Evolutionary conservation across 2,329 filamentous ascomycete genomes (phyloP), one percentile per base, ranked within the genome.

Genomic region (Bimuria novae-zelandiae): DNA sequence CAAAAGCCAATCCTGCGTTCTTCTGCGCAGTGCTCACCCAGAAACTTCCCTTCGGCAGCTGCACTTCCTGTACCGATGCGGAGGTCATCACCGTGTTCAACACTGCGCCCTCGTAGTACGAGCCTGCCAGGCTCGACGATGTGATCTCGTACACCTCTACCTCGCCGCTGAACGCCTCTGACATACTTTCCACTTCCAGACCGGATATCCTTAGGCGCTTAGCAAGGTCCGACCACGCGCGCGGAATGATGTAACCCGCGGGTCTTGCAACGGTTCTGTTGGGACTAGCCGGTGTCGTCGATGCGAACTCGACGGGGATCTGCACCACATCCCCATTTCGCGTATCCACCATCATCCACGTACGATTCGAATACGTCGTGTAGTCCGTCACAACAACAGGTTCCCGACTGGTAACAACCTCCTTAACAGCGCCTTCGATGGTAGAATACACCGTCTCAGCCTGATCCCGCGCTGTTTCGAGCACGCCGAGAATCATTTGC

Each of bases 131-230:
- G 1, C 45, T 53, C 1, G 65, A 59, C 1, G 65, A 67, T 0
- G 68, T 70, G 45, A 75, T 70, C 33, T 70, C 73, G 51, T 73
- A 68, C 12, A 61, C 64, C 35, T 75, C 64, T 0, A 74, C 71
- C 4, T 61, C 59, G 11, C 68, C 71, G 1, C 49, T 46, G 49
- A 68, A 75, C 0, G 41, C 59, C 16, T 70, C 56, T 2, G 52
- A 7, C 19, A 75, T 44, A 0, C 61, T 68, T 25, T 70, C 62
- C 17, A 74, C 62, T 33, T 71, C 62, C 1, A 75, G 54, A 0
- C 73, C 73, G n/a, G 64, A 69, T 0, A 68, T 55, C n/a, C 56
- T 44, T 0, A 75, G 59, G 3, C 70, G 65, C 14, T 67, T 62
- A 3, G 66, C 71, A 4, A 75, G 56, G 39, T 73, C 71, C 5